Percentiles rank a stretch among this genome's conserved stretches.
Conservation (phyloP, 2,329 filamentous ascomycete species). For the Phyllosticta paracitricarpa region DNA sequence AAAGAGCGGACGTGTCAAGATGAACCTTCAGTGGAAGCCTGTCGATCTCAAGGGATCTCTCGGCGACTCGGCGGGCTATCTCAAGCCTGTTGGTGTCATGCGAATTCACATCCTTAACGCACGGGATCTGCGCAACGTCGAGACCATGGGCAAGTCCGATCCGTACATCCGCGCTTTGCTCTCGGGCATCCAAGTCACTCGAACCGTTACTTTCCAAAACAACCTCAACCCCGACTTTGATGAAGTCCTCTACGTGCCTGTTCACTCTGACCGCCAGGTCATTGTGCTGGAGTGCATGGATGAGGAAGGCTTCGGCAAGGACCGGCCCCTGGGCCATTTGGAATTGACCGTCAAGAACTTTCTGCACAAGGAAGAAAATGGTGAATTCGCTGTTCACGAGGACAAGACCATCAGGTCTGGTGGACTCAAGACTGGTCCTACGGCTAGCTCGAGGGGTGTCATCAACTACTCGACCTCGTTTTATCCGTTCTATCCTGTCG, state of each 20-base stretch:
- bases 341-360: constrained; percentile 73
- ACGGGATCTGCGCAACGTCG: constrained; percentile 75
- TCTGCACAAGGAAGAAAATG: constrained; percentile 64
- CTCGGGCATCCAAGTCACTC: constrained; percentile 80
- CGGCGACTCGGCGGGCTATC: constrained; percentile 74
- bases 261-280: constrained; percentile 76
- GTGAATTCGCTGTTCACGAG: constrained; percentile 72
- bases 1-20: constrained; percentile 76
- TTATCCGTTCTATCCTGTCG: constrained; percentile 77
- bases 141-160: constrained; percentile 94
- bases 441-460: constrained; percentile 64
- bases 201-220: constrained; percentile 93
- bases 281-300: constrained; percentile 93
- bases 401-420: constrained; percentile 58
- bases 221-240: constrained; percentile 94
- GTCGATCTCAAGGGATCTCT: constrained; percentile 73
- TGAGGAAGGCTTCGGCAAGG: constrained; percentile 81
- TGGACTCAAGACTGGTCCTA: constrained; percentile 63
- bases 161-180: constrained; percentile 83
- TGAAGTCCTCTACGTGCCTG: constrained; percentile 85
- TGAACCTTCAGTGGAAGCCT: constrained; percentile 91
- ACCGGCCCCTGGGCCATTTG: constrained; percentile 73
- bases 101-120: constrained; percentile 84
- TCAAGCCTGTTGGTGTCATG: constrained; percentile 91
- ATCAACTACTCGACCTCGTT: constrained; percentile 80